Evolutionary conservation across 306 rosid genomes (phyloP).

Genomic region (Sophora flavescens): DNA sequence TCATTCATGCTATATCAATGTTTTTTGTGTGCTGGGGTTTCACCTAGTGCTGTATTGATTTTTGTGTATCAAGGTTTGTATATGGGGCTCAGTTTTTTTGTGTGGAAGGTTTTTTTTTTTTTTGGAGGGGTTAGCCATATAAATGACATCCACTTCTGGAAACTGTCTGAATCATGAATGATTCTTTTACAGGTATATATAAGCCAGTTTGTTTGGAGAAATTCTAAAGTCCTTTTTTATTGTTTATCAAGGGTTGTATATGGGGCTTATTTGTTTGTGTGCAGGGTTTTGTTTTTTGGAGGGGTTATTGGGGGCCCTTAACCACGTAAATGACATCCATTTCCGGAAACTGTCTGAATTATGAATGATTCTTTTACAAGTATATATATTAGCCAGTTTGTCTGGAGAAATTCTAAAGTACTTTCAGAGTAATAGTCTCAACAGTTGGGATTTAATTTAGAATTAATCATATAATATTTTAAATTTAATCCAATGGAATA

Average conservation of each 20-base stretch:
- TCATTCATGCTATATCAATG: constrained; percentile 24
- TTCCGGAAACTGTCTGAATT: background rate
- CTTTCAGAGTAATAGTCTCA: background rate
- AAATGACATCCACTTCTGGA: background rate
- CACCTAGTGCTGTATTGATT: constrained; percentile 3
- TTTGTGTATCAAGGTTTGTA: constrained; percentile 14
- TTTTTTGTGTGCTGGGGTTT: background rate
- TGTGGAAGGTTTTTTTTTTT: background rate
- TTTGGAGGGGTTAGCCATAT: background rate
- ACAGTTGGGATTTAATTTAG: background rate
- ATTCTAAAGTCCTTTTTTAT: background rate
- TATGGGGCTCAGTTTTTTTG: constrained; percentile 11
- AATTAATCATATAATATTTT: background rate
- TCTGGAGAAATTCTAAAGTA: background rate
- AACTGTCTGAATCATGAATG: background rate
- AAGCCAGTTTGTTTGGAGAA: background rate
- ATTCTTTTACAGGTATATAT: constrained; percentile 2
- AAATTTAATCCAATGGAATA: background rate
- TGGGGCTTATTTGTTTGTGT: constrained; percentile 10
- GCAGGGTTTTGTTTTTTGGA: background rate
- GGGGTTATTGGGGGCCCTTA: constrained; percentile 8
- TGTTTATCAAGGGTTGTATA: constrained; percentile 11
- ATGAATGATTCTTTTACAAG: background rate
- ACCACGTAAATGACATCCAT: constrained; percentile 3
- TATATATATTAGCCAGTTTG: background rate